Evolutionary conservation across 371 early-diverging fungal species (phyloP), one percentile per base, ranked within the genome.

Genomic region (Mortierella sp.): DNA sequence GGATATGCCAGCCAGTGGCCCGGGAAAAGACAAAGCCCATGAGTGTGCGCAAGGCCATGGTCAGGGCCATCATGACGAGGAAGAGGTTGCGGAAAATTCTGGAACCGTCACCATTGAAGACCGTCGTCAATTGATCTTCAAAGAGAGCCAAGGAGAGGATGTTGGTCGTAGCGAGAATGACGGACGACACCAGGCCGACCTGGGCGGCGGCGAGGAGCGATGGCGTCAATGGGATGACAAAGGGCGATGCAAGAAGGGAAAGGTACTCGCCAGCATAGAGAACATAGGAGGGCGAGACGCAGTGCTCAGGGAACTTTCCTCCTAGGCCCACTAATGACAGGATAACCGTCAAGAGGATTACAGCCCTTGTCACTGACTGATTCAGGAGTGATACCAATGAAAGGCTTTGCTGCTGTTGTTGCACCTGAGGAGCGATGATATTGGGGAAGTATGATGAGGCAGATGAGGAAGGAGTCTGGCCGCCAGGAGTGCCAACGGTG

Each of bases 11-110:
- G 0, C 93, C 93, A 3, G 90, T 90, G 5, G 90, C 88, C 65
- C 90, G 90, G 41, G 92, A 91, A 78, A 93, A 93, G 21, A 91
- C 14, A 77, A 89, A 91, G 16, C 93, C 93, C 18, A 91, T 54
- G 14, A 75, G 72, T 56, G 91, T 84, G 48, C 93, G 89, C 21
- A 92, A 4, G 6, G 74, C 71, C 77, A 80, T 80, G 43, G 70
- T 65, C 41, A 73, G 21, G 11, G 44, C 63, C 77, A 79, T 81
- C 87, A 43, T 89, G 88, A 49, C 76, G 70, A 35, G 79, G 12
- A 77, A 75, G 48, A 84, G 74, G 63, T 84, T 84, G 51, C 84
- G 78, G 48, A 84, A 84, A 44, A 84, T 78, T 55, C 75, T 71
- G 32, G 84, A 63, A 32, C 81, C 84, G 74, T 78, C 58, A 10